phyloP scores from a whole-genome alignment of 1,284 basidiomycete species.

The Fomitopsis schrenkii region DNA sequence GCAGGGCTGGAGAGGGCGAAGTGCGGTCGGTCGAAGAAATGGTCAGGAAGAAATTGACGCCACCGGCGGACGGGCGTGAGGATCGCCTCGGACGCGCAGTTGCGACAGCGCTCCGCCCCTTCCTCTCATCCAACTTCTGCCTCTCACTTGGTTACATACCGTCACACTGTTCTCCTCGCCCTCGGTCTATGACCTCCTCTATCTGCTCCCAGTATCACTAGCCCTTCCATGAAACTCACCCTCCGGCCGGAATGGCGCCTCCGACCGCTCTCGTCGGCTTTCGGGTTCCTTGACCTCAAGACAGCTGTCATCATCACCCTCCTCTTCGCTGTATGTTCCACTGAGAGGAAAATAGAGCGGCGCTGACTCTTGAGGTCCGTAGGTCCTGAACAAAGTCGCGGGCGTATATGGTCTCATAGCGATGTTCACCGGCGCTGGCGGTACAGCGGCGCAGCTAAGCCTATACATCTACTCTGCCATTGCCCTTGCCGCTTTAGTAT shows the following conservation, averaged over 20 bases:
- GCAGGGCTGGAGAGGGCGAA: neutral
- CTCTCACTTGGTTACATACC: constrained; percentile 3
- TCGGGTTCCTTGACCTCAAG: constrained; percentile 85
- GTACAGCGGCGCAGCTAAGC: constrained; percentile 86
- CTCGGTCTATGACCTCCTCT: constrained; percentile 15
- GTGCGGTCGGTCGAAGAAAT: constrained; percentile 1
- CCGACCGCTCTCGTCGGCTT: constrained; percentile 77
- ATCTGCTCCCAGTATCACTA: constrained; percentile 2
- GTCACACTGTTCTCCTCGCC: constrained; percentile 3
- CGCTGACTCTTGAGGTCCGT: constrained; percentile 10
- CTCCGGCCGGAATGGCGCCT: constrained; percentile 76
- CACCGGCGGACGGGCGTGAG: constrained; percentile 8
- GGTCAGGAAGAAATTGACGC: neutral
- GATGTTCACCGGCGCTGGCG: constrained; percentile 80
- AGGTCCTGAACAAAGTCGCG: constrained; percentile 97
- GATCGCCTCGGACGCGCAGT: neutral
- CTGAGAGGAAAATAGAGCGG: constrained; percentile 2
- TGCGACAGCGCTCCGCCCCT: neutral
- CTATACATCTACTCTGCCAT: constrained; percentile 91
- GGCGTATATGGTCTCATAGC: constrained; percentile 96
- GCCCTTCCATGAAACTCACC: constrained; percentile 64
- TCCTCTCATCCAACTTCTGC: constrained; percentile 8
- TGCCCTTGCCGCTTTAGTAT: constrained; percentile 77
- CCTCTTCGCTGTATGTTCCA: constrained; percentile 68
- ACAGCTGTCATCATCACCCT: constrained; percentile 83